Evolutionary conservation across 2,329 filamentous ascomycete genomes (phyloP).

Genomic region (Fusarium dlaminii): DNA sequence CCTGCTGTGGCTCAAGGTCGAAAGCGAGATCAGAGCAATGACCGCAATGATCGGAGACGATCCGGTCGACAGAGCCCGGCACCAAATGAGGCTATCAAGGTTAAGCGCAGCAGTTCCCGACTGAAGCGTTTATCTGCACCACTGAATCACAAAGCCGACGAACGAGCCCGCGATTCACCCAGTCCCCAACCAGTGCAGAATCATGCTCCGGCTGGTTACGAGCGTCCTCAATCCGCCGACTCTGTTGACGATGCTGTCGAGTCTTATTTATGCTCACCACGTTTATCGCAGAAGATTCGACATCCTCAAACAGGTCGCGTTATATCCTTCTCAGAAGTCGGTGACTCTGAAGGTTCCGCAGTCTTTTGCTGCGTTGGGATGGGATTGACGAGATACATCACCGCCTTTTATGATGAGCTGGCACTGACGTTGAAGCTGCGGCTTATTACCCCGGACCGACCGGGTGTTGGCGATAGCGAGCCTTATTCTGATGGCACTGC

Average conservation of each 20-base stretch:
- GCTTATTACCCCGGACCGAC: slow-evolving; percentile 92
- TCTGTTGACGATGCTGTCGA: slow-evolving; percentile 90
- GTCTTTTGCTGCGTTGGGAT: slow-evolving; percentile 98
- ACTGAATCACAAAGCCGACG: slow-evolving; percentile 53
- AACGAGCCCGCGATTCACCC: slow-evolving; percentile 42
- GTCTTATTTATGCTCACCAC: slow-evolving; percentile 82
- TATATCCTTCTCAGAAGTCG: slow-evolving; percentile 97
- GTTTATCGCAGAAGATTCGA: slow-evolving; percentile 86
- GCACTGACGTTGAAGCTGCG: slow-evolving; percentile 87
- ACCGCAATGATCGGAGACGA: slow-evolving; percentile 55
- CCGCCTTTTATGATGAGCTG: slow-evolving; percentile 96
- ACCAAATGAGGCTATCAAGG: slow-evolving; percentile 53
- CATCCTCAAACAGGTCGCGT: slow-evolving; percentile 87
- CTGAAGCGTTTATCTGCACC: slow-evolving; percentile 67
- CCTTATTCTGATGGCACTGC: slow-evolving; percentile 82
- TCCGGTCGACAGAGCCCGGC: slow-evolving; percentile 62
- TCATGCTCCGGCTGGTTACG: slow-evolving; percentile 64
- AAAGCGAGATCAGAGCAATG: slow-evolving; percentile 59
- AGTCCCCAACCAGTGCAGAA: slow-evolving; percentile 43
- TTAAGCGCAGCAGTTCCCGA: slow-evolving; percentile 66
- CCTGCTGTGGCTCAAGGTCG: slow-evolving; percentile 73
- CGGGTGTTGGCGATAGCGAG: slow-evolving; percentile 93
- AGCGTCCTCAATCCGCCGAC: slow-evolving; percentile 81
- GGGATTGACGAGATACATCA: slow-evolving; percentile 95
- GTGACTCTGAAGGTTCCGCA: slow-evolving; percentile 88